phyloP scores from a whole-genome alignment of 345 rosid species.

The Mangifera indica region DNA sequence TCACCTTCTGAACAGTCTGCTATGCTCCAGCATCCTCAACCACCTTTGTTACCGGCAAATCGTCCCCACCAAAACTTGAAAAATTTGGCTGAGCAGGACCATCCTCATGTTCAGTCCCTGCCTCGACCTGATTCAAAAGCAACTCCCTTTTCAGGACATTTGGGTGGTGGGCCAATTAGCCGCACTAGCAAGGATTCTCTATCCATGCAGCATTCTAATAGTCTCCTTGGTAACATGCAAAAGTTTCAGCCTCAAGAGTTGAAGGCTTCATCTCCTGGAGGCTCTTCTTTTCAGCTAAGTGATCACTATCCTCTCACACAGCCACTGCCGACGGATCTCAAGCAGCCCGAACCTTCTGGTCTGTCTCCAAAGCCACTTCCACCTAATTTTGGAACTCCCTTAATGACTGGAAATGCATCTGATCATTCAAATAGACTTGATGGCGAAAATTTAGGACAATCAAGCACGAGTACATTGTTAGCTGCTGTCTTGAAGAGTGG shows the following conservation, averaged over 20 bases:
- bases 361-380: conserved; percentile 34
- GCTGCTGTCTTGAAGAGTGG: conserved; percentile 80
- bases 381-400: conserved; percentile 35
- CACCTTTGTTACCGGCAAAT: conserved; percentile 33
- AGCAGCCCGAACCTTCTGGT: conserved; percentile 40
- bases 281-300: conserved; percentile 31
- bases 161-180: conserved; percentile 29
- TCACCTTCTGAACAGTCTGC: conserved; percentile 53
- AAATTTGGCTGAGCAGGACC: conserved; percentile 36
- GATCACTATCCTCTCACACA: conserved; percentile 25
- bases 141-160: conserved; percentile 45
- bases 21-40: conserved; percentile 37
- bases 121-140: conserved; percentile 52
- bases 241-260: conserved; percentile 32
- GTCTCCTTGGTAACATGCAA: conserved; percentile 27
- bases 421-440: conserved; percentile 35
- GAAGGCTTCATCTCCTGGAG: conserved; percentile 26
- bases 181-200: conserved; percentile 32
- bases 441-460: conserved; percentile 42
- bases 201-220: conserved; percentile 30
- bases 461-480: conserved; percentile 62
- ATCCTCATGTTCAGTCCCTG: conserved; percentile 35
- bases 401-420: conserved; percentile 32
- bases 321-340: conserved; percentile 26
- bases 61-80: conserved; percentile 31